phyloP scores from a whole-genome alignment of 768 basidiomycete genomes.

The Xerocomus potaroensis region DNA sequence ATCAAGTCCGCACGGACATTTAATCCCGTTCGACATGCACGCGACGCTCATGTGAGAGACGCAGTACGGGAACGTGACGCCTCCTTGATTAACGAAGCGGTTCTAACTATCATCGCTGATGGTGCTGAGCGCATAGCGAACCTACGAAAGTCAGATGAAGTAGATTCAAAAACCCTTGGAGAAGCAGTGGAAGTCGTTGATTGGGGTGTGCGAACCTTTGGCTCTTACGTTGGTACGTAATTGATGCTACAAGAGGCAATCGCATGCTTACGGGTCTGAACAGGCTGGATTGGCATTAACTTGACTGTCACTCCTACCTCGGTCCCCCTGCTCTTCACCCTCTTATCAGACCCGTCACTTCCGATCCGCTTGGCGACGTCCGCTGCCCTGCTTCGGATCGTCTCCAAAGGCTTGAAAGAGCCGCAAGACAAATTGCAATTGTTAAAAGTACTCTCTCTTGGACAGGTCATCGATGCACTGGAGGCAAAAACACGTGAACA shows the following conservation, averaged over 20 bases:
- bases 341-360: slow-evolving; percentile 74
- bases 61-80: slow-evolving; percentile 90
- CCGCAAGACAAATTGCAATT: slow-evolving; percentile 85
- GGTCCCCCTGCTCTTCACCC: slow-evolving; percentile 76
- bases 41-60: slow-evolving; percentile 85
- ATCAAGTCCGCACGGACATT: slow-evolving; percentile 83
- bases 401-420: slow-evolving; percentile 93
- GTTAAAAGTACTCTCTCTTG: slow-evolving; percentile 83
- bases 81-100: slow-evolving; percentile 77
- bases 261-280: slow-evolving; percentile 1
- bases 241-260: neutral
- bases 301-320: slow-evolving; percentile 90
- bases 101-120: slow-evolving; percentile 77
- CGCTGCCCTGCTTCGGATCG: slow-evolving; percentile 72
- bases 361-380: slow-evolving; percentile 82
- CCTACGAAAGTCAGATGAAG: slow-evolving; percentile 43
- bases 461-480: slow-evolving; percentile 74
- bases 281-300: slow-evolving; percentile 98
- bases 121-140: slow-evolving; percentile 54
- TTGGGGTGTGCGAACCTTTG: slow-evolving; percentile 89
- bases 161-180: slow-evolving; percentile 49
- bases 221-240: slow-evolving; percentile 87
- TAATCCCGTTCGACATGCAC: slow-evolving; percentile 62
- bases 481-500: slow-evolving; percentile 71
- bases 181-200: slow-evolving; percentile 77